Percentiles rank a stretch among this genome's conserved stretches.
Conservation (phyloP, 2,329 filamentous ascomycete species). For the Ophiostoma australiae region DNA sequence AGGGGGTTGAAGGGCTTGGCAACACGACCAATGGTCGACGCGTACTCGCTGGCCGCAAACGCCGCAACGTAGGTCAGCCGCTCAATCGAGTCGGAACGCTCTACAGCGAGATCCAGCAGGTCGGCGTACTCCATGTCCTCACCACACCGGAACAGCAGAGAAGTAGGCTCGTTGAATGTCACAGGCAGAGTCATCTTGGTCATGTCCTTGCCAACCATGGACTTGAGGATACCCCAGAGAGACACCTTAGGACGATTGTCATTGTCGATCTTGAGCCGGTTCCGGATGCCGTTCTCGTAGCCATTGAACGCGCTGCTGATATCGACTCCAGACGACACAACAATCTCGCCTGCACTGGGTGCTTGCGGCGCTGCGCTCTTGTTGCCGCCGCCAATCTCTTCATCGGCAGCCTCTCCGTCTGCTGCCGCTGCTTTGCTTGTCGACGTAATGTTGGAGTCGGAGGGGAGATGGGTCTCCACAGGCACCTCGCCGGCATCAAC, state of each 20-base stretch:
- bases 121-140: constrained; percentile 99
- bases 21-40: constrained; percentile 91
- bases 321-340: constrained; percentile 50
- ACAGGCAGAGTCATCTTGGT: constrained; percentile 98
- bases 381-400: constrained; percentile 38
- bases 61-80: constrained; percentile 91
- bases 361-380: background rate
- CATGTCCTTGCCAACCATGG: constrained; percentile 99
- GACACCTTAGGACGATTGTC: constrained; percentile 92
- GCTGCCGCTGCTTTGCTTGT: background rate
- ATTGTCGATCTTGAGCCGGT: constrained; percentile 77
- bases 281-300: constrained; percentile 83
- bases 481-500: constrained; percentile 90
- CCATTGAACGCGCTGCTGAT: constrained; percentile 77
- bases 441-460: constrained; percentile 32
- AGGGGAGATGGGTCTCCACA: constrained; percentile 59
- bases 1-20: constrained; percentile 98
- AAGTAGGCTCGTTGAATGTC: constrained; percentile 97
- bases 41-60: constrained; percentile 94
- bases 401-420: constrained; percentile 30
- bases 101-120: constrained; percentile 80
- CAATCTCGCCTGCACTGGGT: constrained; percentile 32
- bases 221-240: constrained; percentile 95
- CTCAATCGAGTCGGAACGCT: constrained; percentile 80
- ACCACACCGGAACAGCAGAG: constrained; percentile 84